Conservation (phyloP, 2,329 filamentous ascomycete species). For the Phaeoacremonium minimum region DNA sequence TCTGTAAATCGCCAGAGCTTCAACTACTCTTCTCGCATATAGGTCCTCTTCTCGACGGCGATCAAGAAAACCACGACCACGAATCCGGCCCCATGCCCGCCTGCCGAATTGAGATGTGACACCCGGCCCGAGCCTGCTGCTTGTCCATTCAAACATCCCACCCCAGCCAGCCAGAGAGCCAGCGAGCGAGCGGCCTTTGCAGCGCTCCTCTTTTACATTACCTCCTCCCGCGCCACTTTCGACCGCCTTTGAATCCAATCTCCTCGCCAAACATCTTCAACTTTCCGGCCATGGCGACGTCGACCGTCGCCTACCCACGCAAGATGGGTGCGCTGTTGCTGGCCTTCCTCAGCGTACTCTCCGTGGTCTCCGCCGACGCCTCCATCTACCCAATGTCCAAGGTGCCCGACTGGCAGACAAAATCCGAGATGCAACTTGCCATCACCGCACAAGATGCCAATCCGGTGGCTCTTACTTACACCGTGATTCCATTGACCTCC, state of each 20-base stretch:
- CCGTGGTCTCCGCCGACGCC: constrained; percentile 26
- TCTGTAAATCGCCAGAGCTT: too few species aligned
- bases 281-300: constrained; percentile 24
- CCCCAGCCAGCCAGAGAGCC: constrained; percentile 10
- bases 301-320: constrained; percentile 25
- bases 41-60: constrained; percentile 15
- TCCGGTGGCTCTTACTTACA: constrained; percentile 25
- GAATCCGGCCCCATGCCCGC: constrained; percentile 15
- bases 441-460: constrained; percentile 21
- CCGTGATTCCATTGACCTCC: constrained; percentile 39
- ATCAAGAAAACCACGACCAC: constrained; percentile 19
- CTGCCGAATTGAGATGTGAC: constrained; percentile 20
- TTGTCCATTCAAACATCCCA: constrained; percentile 14
- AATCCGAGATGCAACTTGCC: constrained; percentile 35
- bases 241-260: constrained; percentile 7
- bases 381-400: constrained; percentile 23
- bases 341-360: constrained; percentile 23
- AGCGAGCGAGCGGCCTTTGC: too few species aligned
- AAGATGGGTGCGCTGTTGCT: constrained; percentile 26
- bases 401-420: constrained; percentile 31
- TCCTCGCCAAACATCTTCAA: neutral
- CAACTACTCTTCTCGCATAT: constrained; percentile 14
- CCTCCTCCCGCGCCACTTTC: too few species aligned
- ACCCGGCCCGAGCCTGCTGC: too few species aligned
- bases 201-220: too few species aligned